Evolutionary conservation across 2,329 filamentous ascomycete species (phyloP), one percentile per base, ranked within the genome.

Genomic region (Alternaria incomplexa): DNA sequence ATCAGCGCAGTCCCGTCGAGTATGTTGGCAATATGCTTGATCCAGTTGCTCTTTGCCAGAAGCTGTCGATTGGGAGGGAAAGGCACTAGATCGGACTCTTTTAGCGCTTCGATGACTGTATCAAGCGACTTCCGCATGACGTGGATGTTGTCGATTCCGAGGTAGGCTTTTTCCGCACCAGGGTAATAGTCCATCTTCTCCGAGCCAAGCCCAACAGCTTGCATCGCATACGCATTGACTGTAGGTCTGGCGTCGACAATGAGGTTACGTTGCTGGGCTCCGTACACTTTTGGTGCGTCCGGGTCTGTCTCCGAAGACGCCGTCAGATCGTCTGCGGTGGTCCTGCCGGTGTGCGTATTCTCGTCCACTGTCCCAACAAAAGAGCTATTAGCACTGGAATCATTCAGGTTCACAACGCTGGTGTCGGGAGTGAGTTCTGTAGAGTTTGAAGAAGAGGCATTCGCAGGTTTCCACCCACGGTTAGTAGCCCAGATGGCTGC

Each of bases 111-210:
- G 56, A 97, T 85, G 20, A 99, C 91, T 70, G 91, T 95, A 71
- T 91, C 90, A 32, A 99, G 84, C 2, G 95, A 98, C 65, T 91
- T 91, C 61, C 96, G 88, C 96, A 99, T 99, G 65, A 97, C 93
- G 76, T 99, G 96, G 63, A 99, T 98, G 77, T 99, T 99, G 79
- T 96, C 95, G 74, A 99, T 99, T 66, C 93, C 96, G 59, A 99
- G 86, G 76, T 96, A 99, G 28, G 91, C 91, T 80, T 97, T 97
- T 62, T 90, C 91, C 15, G 93, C 93, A 73, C 94, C 95, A 65
- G 91, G 93, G 82, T 99, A 99, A 80, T 97, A 91, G 68, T 97
- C 93, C 92, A 98, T 97, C 74, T 97, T 97, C 80, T 99, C 96
- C 0, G 95, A 97, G 3, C 96, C 96, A 78, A 94, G 89, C 7